Percentiles rank a stretch among this genome's conserved stretches.
Evolutionary conservation across 768 basidiomycete species (phyloP).

Genomic region (Mycena sanguinolenta): DNA sequence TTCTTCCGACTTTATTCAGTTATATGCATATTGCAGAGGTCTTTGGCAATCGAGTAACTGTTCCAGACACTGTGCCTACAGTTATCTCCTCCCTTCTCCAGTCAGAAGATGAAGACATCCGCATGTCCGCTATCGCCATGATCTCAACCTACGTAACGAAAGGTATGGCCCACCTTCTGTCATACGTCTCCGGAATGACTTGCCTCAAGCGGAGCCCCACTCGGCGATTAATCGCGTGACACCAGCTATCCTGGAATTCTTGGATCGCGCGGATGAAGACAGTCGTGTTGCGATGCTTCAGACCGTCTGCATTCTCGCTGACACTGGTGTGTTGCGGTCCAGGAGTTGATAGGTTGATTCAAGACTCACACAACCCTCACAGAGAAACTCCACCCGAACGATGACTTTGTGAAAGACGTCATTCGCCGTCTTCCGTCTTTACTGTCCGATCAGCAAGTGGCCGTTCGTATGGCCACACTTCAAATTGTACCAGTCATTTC

Average conservation of each 20-base stretch:
- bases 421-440: neutral
- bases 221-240: neutral
- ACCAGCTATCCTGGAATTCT: neutral
- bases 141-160: neutral
- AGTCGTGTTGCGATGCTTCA: neutral
- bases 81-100: neutral
- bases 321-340: too few relatives aligned
- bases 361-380: neutral
- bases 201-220: neutral
- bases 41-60: neutral
- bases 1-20: neutral
- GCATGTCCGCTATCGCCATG: neutral
- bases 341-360: neutral
- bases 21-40: neutral
- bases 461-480: conserved; percentile 6
- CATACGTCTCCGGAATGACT: neutral
- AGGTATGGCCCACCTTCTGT: neutral
- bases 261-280: neutral
- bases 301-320: too few relatives aligned
- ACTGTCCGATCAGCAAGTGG: neutral
- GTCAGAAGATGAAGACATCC: conserved; percentile 1
- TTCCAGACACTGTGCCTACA: too few relatives aligned
- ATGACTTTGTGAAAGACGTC: too few relatives aligned
- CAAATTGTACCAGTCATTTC: neutral
- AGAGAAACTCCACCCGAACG: neutral